Conservation (phyloP, 73 alveolate species). For the Tetrahymena elliotti region DNA sequence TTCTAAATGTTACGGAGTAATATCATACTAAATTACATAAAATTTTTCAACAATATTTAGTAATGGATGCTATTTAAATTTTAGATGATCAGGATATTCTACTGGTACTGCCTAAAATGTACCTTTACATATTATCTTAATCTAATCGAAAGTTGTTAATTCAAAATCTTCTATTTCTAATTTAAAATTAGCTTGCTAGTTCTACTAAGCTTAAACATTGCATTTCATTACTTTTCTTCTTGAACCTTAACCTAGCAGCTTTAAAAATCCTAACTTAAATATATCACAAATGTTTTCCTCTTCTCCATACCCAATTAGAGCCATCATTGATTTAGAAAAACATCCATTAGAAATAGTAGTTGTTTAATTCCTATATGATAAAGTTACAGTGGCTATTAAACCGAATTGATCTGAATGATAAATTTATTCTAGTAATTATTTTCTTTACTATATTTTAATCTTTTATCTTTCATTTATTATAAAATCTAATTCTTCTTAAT, state of each 20-base stretch:
- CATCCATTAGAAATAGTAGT: background rate
- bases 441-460: background rate
- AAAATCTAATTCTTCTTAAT: background rate
- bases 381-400: background rate
- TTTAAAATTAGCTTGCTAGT: too few relatives aligned
- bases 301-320: background rate
- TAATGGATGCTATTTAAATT: background rate
- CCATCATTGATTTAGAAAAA: background rate
- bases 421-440: too few relatives aligned
- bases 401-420: background rate
- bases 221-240: background rate
- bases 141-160: background rate
- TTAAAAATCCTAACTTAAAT: background rate
- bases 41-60: background rate
- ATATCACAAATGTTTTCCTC: background rate
- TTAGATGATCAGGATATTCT: background rate
- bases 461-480: background rate
- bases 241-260: background rate
- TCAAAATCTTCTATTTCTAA: background rate
- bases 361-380: background rate
- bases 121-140: background rate
- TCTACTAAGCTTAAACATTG: background rate
- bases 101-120: background rate
- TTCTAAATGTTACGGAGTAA: background rate
- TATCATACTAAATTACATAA: background rate